These are phyloP conservation scores for Jatropha curcas DNA, from an alignment of 345 rosid genomes.

Conservation along the genomic window DNA sequence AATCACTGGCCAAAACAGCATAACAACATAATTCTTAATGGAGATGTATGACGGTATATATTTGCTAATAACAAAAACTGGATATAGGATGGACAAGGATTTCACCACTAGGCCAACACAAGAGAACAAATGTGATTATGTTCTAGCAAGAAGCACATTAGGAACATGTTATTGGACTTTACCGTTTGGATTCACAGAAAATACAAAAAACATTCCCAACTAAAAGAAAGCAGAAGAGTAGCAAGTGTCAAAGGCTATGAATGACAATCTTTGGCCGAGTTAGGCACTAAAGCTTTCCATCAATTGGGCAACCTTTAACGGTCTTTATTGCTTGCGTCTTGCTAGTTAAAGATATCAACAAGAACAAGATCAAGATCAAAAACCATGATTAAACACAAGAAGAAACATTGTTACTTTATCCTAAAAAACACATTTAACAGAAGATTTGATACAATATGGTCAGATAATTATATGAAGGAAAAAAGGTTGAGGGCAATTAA, in stretches of 20 bases:
- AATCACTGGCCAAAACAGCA: no score
- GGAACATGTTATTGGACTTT: background rate
- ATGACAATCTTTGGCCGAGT: background rate
- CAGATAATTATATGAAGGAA: slow-evolving; percentile 2
- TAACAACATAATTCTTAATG: no score
- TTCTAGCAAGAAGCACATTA: background rate
- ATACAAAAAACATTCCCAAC: no score
- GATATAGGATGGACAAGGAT: background rate
- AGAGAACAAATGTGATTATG: background rate
- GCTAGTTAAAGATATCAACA: slow-evolving; percentile 1
- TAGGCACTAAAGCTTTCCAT: no score
- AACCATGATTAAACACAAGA: background rate
- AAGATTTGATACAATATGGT: background rate
- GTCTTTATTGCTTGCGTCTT: background rate
- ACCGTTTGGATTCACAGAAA: no score
- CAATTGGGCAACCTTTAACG: no score
- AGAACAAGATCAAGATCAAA: background rate
- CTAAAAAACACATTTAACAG: background rate
- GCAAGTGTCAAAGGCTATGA: slow-evolving; percentile 3
- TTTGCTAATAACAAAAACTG: background rate
- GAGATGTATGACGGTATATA: no score
- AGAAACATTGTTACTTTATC: background rate
- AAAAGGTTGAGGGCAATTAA: slow-evolving; percentile 26
- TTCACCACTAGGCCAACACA: background rate
- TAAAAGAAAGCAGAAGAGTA: no score